phyloP scores from a whole-genome alignment of 345 rosid genomes.

The Citrus cavaleriei region DNA sequence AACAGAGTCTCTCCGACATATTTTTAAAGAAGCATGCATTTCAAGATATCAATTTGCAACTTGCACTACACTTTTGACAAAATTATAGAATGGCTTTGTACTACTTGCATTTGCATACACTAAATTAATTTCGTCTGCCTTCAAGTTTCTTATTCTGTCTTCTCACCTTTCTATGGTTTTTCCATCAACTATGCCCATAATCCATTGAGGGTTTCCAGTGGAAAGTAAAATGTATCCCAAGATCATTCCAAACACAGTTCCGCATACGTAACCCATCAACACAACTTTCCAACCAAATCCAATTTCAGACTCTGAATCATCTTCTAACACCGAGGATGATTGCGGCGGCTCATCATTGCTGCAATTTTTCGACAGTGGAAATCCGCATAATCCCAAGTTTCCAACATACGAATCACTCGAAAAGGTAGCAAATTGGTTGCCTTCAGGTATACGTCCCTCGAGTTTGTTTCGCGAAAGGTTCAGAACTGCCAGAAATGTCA shows the following conservation, averaged over 20 bases:
- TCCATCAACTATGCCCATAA: conserved; percentile 1
- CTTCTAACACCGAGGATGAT: neutral
- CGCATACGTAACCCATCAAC: conserved; percentile 15
- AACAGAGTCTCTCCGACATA: too few species aligned
- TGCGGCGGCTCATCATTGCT: neutral
- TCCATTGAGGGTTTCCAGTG: conserved; percentile 11
- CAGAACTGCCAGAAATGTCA: neutral
- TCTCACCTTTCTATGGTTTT: neutral
- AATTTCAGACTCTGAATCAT: too few species aligned
- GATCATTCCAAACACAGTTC: conserved; percentile 8
- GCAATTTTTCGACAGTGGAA: conserved; percentile 1
- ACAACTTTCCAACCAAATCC: conserved; percentile 6
- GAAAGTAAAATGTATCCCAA: conserved; percentile 3
- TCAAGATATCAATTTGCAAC: too few species aligned
- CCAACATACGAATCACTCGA: neutral
- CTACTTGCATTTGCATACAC: neutral
- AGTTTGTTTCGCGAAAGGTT: neutral
- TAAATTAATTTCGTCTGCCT: neutral
- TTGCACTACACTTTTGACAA: too few species aligned
- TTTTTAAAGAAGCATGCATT: too few species aligned
- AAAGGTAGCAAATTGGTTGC: neutral
- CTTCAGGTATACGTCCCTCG: neutral
- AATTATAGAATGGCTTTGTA: too few species aligned
- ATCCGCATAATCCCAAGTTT: conserved; percentile 22
- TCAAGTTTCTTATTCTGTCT: neutral